A percentile compares a stretch with the other conserved stretches of the same genome.
Evolutionary conservation across 2,329 filamentous ascomycete genomes (phyloP).

Genomic region (Epichloe aotearoae): DNA sequence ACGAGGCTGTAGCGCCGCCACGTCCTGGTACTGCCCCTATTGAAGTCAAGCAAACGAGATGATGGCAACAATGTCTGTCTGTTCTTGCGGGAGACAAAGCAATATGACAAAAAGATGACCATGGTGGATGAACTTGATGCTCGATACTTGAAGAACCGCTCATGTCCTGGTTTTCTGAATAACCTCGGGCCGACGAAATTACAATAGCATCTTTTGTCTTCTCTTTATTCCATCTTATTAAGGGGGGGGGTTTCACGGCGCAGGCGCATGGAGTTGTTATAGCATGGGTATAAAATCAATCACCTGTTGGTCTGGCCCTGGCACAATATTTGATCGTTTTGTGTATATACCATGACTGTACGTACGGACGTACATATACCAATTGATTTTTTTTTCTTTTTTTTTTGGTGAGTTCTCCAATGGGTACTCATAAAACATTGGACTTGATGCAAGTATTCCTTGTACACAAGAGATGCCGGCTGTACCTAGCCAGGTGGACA

Average conservation of each 20-base stretch:
- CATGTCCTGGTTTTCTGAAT: neutral
- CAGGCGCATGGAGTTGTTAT: neutral
- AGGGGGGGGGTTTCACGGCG: neutral
- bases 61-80: neutral
- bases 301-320: too few species aligned
- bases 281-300: neutral
- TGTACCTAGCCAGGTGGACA: too few species aligned
- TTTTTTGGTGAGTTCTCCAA: too few species aligned
- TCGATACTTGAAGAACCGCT: neutral
- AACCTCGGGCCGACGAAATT: neutral
- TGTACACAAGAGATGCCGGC: too few species aligned
- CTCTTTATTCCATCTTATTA: neutral
- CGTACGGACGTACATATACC: too few species aligned
- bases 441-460: too few species aligned
- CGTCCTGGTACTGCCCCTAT: neutral
- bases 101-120: neutral
- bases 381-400: too few species aligned
- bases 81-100: neutral
- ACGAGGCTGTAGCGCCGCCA: neutral
- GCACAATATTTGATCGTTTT: too few species aligned
- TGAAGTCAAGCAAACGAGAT: neutral
- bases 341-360: too few species aligned
- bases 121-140: neutral
- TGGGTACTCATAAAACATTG: too few species aligned
- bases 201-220: neutral